Evolutionary conservation across 2,329 filamentous ascomycete species (phyloP).

Genomic region (Claviceps cyperi): DNA sequence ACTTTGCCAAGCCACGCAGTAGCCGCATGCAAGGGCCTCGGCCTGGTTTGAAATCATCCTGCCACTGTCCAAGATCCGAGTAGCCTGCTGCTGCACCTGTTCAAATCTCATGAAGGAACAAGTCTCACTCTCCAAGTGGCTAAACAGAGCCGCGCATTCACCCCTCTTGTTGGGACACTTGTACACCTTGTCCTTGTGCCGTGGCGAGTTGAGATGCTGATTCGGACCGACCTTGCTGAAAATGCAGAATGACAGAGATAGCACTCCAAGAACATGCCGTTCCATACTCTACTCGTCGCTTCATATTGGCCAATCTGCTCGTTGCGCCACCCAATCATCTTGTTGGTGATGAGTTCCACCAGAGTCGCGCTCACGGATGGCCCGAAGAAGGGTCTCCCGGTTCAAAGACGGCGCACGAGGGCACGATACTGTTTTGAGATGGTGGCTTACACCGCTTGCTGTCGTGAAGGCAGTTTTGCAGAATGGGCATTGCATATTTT

Average conservation of each 20-base stretch:
- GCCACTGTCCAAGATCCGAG: neutral
- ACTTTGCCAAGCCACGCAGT: too few relatives aligned
- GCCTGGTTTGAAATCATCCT: neutral
- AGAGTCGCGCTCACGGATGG: constrained; percentile 31
- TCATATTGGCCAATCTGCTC: constrained; percentile 15
- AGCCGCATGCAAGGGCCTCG: too few relatives aligned
- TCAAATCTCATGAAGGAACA: constrained; percentile 25
- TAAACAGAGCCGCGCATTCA: constrained; percentile 23
- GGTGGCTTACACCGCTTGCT: constrained; percentile 37
- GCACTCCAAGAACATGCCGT: constrained; percentile 19
- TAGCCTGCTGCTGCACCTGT: constrained; percentile 15
- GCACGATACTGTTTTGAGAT: constrained; percentile 41
- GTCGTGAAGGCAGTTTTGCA: constrained; percentile 31
- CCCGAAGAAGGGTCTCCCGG: constrained; percentile 30
- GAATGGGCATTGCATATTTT: constrained; percentile 35
- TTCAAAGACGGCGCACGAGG: constrained; percentile 26
- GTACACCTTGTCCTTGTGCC: constrained; percentile 22
- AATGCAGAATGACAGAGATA: constrained; percentile 33
- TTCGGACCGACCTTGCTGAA: constrained; percentile 21
- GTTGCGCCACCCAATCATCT: constrained; percentile 29
- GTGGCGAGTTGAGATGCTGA: constrained; percentile 36
- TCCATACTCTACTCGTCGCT: constrained; percentile 26
- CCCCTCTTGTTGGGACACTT: constrained; percentile 21
- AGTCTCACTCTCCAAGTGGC: constrained; percentile 29
- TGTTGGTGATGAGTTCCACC: constrained; percentile 33